Conservation (phyloP, 169 alveolate genomes). For the Cryptosporidium canis region DNA sequence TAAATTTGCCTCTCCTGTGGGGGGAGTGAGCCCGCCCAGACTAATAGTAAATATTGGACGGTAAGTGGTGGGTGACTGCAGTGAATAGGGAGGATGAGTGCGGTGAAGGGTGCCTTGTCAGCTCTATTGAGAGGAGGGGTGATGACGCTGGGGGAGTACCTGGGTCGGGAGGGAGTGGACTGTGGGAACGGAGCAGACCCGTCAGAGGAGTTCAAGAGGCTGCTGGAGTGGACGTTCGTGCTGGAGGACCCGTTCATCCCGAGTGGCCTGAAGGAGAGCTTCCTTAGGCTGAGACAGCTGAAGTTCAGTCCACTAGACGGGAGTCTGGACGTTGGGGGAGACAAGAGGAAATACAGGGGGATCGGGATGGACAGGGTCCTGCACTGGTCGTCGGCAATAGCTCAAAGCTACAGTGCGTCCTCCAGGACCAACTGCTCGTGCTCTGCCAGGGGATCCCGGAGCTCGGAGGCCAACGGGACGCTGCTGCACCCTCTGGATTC, state of each 20-base stretch:
- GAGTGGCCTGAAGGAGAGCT: not conserved
- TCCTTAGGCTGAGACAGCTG: not conserved
- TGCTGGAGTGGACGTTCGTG: not conserved
- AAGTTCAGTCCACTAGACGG: not conserved
- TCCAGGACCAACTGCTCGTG: not conserved
- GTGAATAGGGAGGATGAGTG: slow-evolving; percentile 21
- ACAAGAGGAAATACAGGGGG: not conserved
- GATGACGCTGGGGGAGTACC: slow-evolving; percentile 39
- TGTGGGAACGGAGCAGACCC: not conserved
- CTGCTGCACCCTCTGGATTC: not conserved
- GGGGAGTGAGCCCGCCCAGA: not conserved
- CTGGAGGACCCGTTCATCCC: slow-evolving; percentile 47
- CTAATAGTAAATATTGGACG: not conserved
- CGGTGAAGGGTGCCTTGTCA: slow-evolving; percentile 10
- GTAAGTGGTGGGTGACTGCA: not conserved
- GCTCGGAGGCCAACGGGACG: not conserved
- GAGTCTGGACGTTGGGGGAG: not conserved
- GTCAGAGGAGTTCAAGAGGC: not conserved
- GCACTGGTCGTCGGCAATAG: slow-evolving; percentile 18
- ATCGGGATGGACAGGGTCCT: slow-evolving; percentile 2
- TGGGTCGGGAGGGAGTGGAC: not conserved
- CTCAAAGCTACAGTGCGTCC: not conserved
- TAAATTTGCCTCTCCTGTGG: not conserved
- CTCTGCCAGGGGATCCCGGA: not conserved
- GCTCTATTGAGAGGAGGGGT: slow-evolving; percentile 10